phyloP scores from a whole-genome alignment of 768 basidiomycete genomes.

The Boletus sp. region DNA sequence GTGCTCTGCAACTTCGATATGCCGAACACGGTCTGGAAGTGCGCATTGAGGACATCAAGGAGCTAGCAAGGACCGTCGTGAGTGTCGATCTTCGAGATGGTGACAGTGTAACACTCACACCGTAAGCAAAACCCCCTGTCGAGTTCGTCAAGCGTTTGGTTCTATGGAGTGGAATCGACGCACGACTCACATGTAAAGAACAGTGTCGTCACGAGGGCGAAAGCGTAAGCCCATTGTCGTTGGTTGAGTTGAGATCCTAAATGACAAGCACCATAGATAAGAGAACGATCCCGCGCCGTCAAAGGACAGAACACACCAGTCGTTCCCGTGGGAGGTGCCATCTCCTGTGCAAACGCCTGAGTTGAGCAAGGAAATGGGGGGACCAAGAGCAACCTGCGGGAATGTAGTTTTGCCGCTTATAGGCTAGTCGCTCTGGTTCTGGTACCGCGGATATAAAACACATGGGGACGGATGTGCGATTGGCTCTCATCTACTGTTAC shows the following conservation, averaged over 20 bases:
- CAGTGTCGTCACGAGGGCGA: constrained; percentile 66
- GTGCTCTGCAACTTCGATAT: constrained; percentile 72
- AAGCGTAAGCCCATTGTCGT: constrained; percentile 54
- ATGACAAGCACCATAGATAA: neutral
- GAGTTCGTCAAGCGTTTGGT: neutral
- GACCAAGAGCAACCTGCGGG: constrained; percentile 1
- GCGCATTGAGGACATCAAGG: constrained; percentile 66
- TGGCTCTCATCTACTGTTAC: neutral
- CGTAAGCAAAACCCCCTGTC: constrained; percentile 66
- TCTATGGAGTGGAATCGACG: neutral
- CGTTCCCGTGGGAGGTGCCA: constrained; percentile 40
- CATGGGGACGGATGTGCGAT: neutral
- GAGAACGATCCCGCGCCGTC: neutral
- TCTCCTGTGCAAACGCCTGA: constrained; percentile 13
- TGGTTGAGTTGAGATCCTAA: constrained; percentile 41
- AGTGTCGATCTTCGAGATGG: neutral
- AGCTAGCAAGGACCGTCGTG: constrained; percentile 41
- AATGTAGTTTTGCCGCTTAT: constrained; percentile 8
- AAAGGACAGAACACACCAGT: constrained; percentile 35
- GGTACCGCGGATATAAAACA: constrained; percentile 3
- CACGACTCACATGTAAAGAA: constrained; percentile 65
- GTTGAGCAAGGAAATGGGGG: constrained; percentile 3
- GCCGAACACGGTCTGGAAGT: constrained; percentile 69
- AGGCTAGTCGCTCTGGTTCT: constrained; percentile 4
- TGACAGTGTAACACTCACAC: constrained; percentile 37